These are phyloP conservation scores for Stylosanthes scabra DNA, from an alignment of 331 rosid genomes.

Conservation along the genomic window DNA sequence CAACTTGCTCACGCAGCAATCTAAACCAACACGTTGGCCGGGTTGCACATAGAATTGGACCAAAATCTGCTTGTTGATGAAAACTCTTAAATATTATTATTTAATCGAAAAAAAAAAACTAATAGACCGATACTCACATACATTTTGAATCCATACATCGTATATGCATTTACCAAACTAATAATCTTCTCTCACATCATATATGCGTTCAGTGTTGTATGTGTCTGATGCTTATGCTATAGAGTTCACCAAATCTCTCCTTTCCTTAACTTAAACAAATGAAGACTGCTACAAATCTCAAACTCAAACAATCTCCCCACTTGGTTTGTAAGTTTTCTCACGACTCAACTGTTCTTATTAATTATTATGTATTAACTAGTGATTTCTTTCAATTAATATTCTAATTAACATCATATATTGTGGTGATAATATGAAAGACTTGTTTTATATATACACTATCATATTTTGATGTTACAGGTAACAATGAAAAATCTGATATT, in stretches of 20 bases:
- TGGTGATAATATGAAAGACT: background rate
- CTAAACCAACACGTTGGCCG: background rate
- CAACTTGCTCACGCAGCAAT: background rate
- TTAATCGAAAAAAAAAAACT: background rate
- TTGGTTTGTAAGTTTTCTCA: slow-evolving; percentile 41
- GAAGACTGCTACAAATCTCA: slow-evolving; percentile 37
- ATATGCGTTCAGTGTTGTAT: no score
- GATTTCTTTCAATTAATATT: background rate
- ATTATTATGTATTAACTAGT: background rate
- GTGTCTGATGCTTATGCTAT: no score
- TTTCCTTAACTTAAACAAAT: background rate
- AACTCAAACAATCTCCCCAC: slow-evolving; percentile 30
- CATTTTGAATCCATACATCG: no score
- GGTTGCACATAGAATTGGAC: background rate
- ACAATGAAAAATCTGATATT: slow-evolving; percentile 49
- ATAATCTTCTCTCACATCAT: no score
- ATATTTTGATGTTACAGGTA: slow-evolving; percentile 47
- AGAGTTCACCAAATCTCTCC: background rate
- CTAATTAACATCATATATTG: background rate
- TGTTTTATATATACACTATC: background rate
- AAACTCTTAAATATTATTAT: background rate
- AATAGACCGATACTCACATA: no score
- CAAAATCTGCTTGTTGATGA: background rate
- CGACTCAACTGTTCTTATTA: background rate
- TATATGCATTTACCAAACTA: no score